Evolutionary conservation across 768 basidiomycete genomes (phyloP).

Genomic region (Tylopilus vinaceipallidus): DNA sequence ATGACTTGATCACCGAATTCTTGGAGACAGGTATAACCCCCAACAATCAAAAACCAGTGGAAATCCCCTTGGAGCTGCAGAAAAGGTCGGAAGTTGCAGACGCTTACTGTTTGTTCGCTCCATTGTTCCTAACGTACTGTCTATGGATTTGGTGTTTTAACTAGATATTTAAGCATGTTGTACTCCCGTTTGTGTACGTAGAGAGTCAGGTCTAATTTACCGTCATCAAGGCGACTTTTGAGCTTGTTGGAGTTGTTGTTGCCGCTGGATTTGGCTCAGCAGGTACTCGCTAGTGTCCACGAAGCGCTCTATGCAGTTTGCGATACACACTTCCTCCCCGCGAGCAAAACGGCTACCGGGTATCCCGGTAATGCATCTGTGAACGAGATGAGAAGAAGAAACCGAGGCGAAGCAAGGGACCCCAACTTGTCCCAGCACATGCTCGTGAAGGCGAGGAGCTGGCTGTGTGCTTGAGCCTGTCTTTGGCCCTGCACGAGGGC

Average conservation of each 20-base stretch:
- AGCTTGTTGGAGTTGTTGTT: constrained; percentile 48
- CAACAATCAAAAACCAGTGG: constrained; percentile 31
- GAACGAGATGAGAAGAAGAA: constrained; percentile 9
- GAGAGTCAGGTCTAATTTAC: neutral
- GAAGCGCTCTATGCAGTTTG: constrained; percentile 91
- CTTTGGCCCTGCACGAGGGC: constrained; percentile 82
- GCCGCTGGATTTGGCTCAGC: constrained; percentile 59
- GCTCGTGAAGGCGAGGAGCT: constrained; percentile 75
- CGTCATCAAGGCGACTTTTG: constrained; percentile 14
- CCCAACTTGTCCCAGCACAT: constrained; percentile 91
- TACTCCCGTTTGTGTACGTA: constrained; percentile 10
- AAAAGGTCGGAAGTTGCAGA: constrained; percentile 54
- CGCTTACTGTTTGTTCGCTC: constrained; percentile 72
- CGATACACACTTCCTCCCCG: constrained; percentile 76
- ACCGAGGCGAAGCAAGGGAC: constrained; percentile 20
- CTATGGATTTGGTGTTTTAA: constrained; percentile 26
- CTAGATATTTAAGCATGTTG: constrained; percentile 7
- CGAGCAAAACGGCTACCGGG: constrained; percentile 78
- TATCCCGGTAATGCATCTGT: constrained; percentile 77
- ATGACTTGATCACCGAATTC: constrained; percentile 69
- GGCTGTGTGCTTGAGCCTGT: constrained; percentile 74
- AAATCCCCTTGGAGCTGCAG: constrained; percentile 61
- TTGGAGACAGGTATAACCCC: constrained; percentile 50
- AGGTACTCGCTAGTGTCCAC: constrained; percentile 83
- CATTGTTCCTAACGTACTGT: constrained; percentile 48